phyloP scores from a whole-genome alignment of 306 rosid genomes.

The Prunus mume region DNA sequence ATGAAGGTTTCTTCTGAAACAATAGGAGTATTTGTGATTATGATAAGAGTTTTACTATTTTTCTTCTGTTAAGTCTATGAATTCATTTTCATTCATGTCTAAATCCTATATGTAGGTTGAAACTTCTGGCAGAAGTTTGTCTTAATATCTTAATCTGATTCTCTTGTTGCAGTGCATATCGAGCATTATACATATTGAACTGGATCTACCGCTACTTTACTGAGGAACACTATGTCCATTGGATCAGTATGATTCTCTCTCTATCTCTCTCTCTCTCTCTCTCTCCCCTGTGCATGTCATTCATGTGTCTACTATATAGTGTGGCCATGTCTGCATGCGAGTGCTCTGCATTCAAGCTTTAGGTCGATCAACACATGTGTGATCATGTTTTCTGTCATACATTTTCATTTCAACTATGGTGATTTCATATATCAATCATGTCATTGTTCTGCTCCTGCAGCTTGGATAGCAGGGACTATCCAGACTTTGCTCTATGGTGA shows the following conservation, averaged over 20 bases:
- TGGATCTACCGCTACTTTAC: conserved; percentile 94
- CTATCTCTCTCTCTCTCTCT: not conserved
- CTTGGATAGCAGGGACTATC: conserved; percentile 78
- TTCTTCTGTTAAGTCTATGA: not conserved
- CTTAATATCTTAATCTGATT: conserved; percentile 12
- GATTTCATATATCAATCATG: not conserved
- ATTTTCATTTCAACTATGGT: not conserved
- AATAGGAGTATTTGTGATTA: not conserved
- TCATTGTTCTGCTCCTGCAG: conserved; percentile 41
- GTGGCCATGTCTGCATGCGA: not conserved
- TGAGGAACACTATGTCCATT: conserved; percentile 66
- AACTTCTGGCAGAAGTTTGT: not conserved
- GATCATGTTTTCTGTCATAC: not conserved
- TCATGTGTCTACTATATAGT: not conserved
- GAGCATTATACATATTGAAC: conserved; percentile 76
- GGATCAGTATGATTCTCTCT: conserved; percentile 67
- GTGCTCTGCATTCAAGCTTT: not conserved
- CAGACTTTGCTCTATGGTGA: conserved; percentile 87
- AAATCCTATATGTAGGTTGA: conserved; percentile 1
- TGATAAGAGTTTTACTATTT: not conserved
- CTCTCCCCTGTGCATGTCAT: not conserved
- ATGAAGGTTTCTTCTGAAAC: not conserved
- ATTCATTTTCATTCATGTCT: not conserved
- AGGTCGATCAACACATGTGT: not conserved
- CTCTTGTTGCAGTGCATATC: conserved; percentile 67